Evolutionary conservation across 2,329 filamentous ascomycete genomes (phyloP).

Genomic region (Dactylellina sp.): DNA sequence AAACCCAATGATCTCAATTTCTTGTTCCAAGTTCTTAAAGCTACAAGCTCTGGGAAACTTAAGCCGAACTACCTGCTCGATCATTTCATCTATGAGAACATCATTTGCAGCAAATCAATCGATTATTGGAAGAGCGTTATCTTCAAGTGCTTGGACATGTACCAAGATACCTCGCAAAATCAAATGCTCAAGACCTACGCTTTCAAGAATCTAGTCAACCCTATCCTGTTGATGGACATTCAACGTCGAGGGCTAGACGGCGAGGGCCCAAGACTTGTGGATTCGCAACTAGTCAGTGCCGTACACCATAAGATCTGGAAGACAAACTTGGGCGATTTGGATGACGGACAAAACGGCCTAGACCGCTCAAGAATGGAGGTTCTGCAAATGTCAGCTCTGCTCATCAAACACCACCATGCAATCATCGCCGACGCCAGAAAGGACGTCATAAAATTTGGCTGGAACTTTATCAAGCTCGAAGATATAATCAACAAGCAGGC

Average conservation of each 20-base stretch:
- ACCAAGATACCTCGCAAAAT: conserved; percentile 79
- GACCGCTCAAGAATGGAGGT: conserved; percentile 97
- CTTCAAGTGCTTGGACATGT: conserved; percentile 86
- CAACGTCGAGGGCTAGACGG: conserved; percentile 80
- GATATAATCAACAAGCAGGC: conserved; percentile 99
- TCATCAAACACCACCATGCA: conserved; percentile 92
- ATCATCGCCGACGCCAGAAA: conserved; percentile 92
- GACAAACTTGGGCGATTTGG: conserved; percentile 81
- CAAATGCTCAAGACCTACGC: conserved; percentile 95
- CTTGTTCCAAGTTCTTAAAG: conserved; percentile 81
- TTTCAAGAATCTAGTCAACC: conserved; percentile 91
- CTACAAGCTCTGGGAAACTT: conserved; percentile 83
- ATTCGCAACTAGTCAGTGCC: conserved; percentile 85
- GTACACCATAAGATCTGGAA: conserved; percentile 96
- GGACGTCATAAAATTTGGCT: conserved; percentile 98
- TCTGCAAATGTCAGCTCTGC: conserved; percentile 90
- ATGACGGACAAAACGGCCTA: conserved; percentile 85
- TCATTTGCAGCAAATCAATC: conserved; percentile 85
- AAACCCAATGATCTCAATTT: conserved; percentile 82
- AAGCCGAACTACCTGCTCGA: conserved; percentile 80
- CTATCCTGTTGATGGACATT: conserved; percentile 95
- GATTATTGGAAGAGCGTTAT: conserved; percentile 87
- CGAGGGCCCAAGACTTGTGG: conserved; percentile 79
- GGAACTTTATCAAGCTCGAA: conserved; percentile 98
- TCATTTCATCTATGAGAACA: conserved; percentile 83